phyloP scores from a whole-genome alignment of 2,329 filamentous ascomycete genomes.

The Alternaria arborescens region DNA sequence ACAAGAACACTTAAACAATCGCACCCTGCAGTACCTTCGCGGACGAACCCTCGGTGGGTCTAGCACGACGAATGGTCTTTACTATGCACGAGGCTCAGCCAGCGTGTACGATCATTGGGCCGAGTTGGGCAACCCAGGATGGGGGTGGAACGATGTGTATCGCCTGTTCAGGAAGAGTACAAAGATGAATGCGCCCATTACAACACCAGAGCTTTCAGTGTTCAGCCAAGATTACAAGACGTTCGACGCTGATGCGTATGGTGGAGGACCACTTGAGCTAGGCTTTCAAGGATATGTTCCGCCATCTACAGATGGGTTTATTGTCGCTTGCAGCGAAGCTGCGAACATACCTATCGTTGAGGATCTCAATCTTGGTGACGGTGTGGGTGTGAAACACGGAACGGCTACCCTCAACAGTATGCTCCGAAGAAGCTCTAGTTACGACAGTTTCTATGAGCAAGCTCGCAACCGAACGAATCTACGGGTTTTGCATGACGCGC shows the following conservation, averaged over 20 bases:
- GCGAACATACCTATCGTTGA: constrained; percentile 44
- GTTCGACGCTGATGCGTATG: constrained; percentile 38
- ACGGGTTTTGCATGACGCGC: constrained; percentile 37
- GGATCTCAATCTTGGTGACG: constrained; percentile 43
- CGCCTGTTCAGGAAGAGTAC: constrained; percentile 39
- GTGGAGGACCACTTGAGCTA: constrained; percentile 39
- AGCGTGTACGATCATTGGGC: constrained; percentile 62
- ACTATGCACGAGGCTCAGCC: constrained; percentile 43
- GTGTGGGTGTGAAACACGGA: constrained; percentile 45
- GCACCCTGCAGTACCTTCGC: constrained; percentile 36
- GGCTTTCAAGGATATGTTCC: constrained; percentile 43
- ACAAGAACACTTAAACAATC: constrained; percentile 30
- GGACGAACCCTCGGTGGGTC: constrained; percentile 45
- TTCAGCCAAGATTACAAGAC: constrained; percentile 43
- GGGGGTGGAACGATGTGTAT: constrained; percentile 53
- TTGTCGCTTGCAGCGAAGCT: constrained; percentile 38
- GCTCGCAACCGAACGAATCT: constrained; percentile 41
- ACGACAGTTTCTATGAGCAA: constrained; percentile 43
- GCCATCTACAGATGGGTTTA: constrained; percentile 37
- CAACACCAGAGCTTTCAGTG: constrained; percentile 27
- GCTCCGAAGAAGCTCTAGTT: constrained; percentile 39
- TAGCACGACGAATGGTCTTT: constrained; percentile 46
- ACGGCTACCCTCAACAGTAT: constrained; percentile 33
- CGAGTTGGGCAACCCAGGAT: constrained; percentile 65
- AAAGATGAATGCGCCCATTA: constrained; percentile 39